Evolutionary conservation across 306 rosid genomes (phyloP).

Genomic region (Fagus sylvatica): DNA sequence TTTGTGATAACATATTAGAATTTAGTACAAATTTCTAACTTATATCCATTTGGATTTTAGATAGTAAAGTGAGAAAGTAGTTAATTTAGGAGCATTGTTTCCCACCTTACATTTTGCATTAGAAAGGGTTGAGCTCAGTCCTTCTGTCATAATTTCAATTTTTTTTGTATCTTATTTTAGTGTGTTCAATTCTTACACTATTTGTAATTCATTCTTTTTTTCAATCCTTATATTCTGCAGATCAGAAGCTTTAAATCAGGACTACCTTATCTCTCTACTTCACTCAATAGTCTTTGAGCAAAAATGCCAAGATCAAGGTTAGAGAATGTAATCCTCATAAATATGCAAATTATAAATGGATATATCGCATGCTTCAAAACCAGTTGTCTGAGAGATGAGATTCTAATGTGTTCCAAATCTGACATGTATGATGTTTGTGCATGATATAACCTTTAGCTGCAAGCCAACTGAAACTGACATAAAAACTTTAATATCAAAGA

Average conservation of each 20-base stretch:
- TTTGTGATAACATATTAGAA: too few relatives aligned
- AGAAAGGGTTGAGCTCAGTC: not conserved
- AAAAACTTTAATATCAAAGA: not conserved
- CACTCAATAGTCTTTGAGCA: slow-evolving; percentile 22
- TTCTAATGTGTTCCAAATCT: not conserved
- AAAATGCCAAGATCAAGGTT: slow-evolving; percentile 92
- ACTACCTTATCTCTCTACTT: slow-evolving; percentile 22
- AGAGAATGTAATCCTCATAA: slow-evolving; percentile 15
- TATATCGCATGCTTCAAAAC: not conserved
- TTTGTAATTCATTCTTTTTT: slow-evolving; percentile 14
- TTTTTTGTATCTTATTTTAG: slow-evolving; percentile 2
- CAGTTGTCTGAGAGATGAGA: not conserved
- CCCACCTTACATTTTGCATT: not conserved
- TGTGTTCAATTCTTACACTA: slow-evolving; percentile 7
- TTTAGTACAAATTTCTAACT: not conserved
- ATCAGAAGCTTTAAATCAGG: slow-evolving; percentile 32
- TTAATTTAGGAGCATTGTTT: not conserved
- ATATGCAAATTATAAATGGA: not conserved
- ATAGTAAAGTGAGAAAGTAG: not conserved
- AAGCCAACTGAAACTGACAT: not conserved
- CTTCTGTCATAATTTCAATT: slow-evolving; percentile 17
- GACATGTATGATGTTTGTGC: not conserved
- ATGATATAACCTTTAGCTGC: not conserved
- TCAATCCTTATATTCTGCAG: slow-evolving; percentile 40
- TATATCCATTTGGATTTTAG: not conserved